These are phyloP conservation scores for Babesia caballi DNA, from an alignment of 169 alveolate species.

Conservation along the genomic window DNA sequence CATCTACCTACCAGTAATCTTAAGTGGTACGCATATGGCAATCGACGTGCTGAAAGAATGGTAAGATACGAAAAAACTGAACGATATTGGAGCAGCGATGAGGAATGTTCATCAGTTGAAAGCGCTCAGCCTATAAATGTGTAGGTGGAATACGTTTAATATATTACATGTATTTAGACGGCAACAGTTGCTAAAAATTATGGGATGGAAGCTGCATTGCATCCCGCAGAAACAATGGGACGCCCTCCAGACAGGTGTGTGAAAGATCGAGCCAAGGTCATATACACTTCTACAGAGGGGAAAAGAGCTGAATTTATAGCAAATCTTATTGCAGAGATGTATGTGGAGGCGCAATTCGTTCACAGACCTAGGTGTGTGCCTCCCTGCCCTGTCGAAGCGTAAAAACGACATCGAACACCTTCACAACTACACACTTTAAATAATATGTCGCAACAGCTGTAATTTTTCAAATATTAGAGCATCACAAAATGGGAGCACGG, in stretches of 20 bases:
- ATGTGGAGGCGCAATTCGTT: conserved; percentile 55
- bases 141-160: background rate
- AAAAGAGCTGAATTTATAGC: conserved; percentile 13
- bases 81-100: conserved; percentile 11
- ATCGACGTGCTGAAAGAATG: conserved; percentile 11
- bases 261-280: background rate
- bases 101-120: background rate
- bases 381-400: background rate
- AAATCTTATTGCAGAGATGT: conserved; percentile 21
- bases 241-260: conserved; percentile 16
- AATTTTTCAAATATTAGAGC: background rate
- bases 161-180: background rate
- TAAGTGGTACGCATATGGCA: conserved; percentile 29
- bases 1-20: conserved; percentile 33
- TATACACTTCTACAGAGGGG: background rate
- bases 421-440: background rate
- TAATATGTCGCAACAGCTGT: background rate
- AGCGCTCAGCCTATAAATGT: background rate
- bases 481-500: background rate
- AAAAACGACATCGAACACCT: conserved; percentile 26
- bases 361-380: conserved; percentile 39
- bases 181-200: background rate
- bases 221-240: conserved; percentile 16
- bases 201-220: conserved; percentile 48
- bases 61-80: background rate